phyloP scores from a whole-genome alignment of 139 green algal genomes.

The Klebsormidium nitens region DNA sequence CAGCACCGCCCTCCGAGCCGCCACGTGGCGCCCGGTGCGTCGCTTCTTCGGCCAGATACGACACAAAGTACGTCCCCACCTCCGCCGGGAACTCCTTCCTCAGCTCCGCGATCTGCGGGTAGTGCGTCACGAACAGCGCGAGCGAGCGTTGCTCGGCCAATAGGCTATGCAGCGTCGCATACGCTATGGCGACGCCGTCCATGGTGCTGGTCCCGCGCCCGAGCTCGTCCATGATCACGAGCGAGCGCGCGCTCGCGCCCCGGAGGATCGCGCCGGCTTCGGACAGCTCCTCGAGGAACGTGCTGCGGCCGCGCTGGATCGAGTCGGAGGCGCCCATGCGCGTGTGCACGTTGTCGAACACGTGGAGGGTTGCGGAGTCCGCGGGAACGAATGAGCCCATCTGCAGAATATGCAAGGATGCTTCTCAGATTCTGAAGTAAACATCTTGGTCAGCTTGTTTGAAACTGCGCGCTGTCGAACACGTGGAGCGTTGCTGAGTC shows the following conservation, averaged over 20 bases:
- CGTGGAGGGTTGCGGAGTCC: constrained; percentile 45
- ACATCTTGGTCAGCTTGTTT: no score
- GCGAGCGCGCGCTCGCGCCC: constrained; percentile 49
- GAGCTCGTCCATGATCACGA: constrained; percentile 72
- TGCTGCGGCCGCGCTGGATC: constrained; percentile 42
- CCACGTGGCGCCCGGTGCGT: not conserved
- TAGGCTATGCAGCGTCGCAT: constrained; percentile 51
- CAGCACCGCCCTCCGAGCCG: not conserved
- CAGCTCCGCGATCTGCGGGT: constrained; percentile 42
- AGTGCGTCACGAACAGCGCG: constrained; percentile 75
- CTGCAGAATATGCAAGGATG: no score
- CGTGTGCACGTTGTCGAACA: constrained; percentile 74
- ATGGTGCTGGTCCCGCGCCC: constrained; percentile 54
- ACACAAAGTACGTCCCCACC: constrained; percentile 28
- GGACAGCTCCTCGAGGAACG: constrained; percentile 71
- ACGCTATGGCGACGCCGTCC: constrained; percentile 57
- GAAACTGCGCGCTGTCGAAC: no score
- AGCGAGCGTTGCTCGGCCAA: constrained; percentile 37
- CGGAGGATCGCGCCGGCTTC: constrained; percentile 70
- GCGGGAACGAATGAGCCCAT: constrained; percentile 82
- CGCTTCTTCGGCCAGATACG: constrained; percentile 20
- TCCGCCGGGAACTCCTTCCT: constrained; percentile 11
- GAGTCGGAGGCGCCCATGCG: constrained; percentile 89
- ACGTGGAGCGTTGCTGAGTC: constrained; percentile 50
- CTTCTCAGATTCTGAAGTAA: no score